These are phyloP conservation scores for Termitomyces bulborhizus DNA, from an alignment of 768 basidiomycete species.

Conservation along the genomic window DNA sequence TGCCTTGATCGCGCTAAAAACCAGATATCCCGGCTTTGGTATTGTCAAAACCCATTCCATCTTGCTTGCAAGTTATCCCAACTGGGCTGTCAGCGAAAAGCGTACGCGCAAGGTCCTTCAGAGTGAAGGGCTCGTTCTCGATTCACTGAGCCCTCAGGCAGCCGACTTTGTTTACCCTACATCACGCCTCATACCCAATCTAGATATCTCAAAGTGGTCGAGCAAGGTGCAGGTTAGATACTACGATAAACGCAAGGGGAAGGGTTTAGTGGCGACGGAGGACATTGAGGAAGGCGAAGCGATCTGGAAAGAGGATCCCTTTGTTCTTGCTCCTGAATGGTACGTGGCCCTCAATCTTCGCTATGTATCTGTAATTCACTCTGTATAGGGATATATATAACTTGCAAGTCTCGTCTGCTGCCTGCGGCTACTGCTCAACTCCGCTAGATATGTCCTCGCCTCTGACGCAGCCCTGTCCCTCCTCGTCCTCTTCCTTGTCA, in stretches of 20 bases:
- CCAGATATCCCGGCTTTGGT: conserved; percentile 57
- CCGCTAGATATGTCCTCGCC: conserved; percentile 40
- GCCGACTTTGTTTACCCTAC: conserved; percentile 38
- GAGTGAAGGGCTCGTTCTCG: conserved; percentile 42
- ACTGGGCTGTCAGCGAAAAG: conserved; percentile 83
- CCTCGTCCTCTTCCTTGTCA: conserved; percentile 33
- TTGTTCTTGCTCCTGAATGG: conserved; percentile 78
- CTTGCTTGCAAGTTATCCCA: conserved; percentile 50
- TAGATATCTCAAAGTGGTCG: conserved; percentile 61
- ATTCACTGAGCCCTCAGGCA: conserved; percentile 11
- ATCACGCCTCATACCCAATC: conserved; percentile 56
- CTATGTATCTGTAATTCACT: neutral
- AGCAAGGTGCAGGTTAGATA: conserved; percentile 58
- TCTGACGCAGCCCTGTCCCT: conserved; percentile 47
- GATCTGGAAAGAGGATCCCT: conserved; percentile 85
- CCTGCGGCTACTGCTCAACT: conserved; percentile 74
- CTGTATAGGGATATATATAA: conserved; percentile 69
- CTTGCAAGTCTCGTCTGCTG: conserved; percentile 48
- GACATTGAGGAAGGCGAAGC: conserved; percentile 65
- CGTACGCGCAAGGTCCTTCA: conserved; percentile 70
- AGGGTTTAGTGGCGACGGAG: conserved; percentile 72
- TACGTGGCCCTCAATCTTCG: conserved; percentile 19
- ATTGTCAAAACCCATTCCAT: conserved; percentile 65
- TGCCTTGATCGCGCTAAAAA: conserved; percentile 49
- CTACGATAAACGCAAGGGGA: conserved; percentile 70